Evolutionary conservation across 176 grass and related monocot species (phyloP).

Genomic region (Oropetium thomaeum): DNA sequence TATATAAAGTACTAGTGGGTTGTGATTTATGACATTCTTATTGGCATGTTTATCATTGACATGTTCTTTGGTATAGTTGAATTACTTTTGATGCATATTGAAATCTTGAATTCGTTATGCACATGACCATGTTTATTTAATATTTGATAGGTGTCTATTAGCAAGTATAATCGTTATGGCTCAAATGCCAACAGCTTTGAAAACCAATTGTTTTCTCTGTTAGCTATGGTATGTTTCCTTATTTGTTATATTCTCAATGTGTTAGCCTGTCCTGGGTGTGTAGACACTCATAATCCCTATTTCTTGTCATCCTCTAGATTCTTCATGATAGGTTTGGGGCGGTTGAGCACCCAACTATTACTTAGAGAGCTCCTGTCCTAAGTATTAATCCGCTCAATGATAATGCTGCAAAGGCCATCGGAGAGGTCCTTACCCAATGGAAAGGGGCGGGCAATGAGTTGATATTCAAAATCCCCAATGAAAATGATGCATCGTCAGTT

Average conservation of each 20-base stretch:
- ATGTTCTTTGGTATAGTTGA: neutral
- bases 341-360: no score
- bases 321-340: neutral
- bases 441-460: neutral
- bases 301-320: neutral
- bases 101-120: neutral
- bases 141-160: neutral
- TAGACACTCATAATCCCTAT: neutral
- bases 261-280: neutral
- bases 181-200: neutral
- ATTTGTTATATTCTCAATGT: neutral
- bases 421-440: neutral
- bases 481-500: neutral
- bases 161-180: neutral
- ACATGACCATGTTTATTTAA: neutral
- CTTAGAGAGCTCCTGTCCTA: neutral
- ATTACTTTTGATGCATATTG: neutral
- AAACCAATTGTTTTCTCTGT: neutral
- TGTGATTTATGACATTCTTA: neutral
- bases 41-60: neutral
- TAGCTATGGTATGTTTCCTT: neutral
- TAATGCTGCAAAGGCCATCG: neutral
- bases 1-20: neutral
- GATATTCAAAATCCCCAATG: neutral
- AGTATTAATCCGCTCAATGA: neutral